Evolutionary conservation across 257 asterid species (phyloP), one percentile per base, ranked within the genome.

Genomic region (Ophiorrhiza pumila): DNA sequence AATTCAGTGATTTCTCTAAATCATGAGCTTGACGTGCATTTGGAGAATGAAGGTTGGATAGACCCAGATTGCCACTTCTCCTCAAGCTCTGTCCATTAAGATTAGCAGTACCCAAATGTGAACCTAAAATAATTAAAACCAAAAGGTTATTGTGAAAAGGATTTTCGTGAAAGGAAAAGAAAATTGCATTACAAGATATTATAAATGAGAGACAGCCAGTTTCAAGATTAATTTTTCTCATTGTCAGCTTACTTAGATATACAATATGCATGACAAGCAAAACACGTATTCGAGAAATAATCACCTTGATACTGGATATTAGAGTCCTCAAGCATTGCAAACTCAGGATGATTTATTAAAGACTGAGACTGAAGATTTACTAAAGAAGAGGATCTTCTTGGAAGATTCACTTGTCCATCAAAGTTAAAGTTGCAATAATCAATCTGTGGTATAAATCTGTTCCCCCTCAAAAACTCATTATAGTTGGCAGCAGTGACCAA

Each of bases 351-450:
- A 78, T 59, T 81, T 34, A 78, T 76, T 47, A 73, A 82, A 63
- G 90, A 77, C 52, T 79, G 83, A 63, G 90, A 77, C 52, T 79
- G 94, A 65, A 87, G 94, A 79, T 81, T 87, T 71, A 79, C 73
- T 41, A 87, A 77, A 56, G 96, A 88, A 63, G 86, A 80, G 18
- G 89, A 67, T 79, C 89, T 83, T 75, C 92, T 81, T 2, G 83
- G 89, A 75, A 81, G 77, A 72, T 84, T 80, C 32, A 61, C 61
- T 69, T 73, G 79, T 71, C 88, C 87, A 9, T 86, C 84, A 25
- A 75, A 61, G 59, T 62, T 75, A 27, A 80, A 73, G 56, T 79
- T 76, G 43, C 80, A 72, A 60, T 65, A 27, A 69, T 73, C 72
- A 32, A 71, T 68, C 73, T 61, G 78, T 47, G 81, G 74, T 7